Evolutionary conservation across 129 eudicot species (phyloP).

Genomic region (Pulicaria dysenterica): DNA sequence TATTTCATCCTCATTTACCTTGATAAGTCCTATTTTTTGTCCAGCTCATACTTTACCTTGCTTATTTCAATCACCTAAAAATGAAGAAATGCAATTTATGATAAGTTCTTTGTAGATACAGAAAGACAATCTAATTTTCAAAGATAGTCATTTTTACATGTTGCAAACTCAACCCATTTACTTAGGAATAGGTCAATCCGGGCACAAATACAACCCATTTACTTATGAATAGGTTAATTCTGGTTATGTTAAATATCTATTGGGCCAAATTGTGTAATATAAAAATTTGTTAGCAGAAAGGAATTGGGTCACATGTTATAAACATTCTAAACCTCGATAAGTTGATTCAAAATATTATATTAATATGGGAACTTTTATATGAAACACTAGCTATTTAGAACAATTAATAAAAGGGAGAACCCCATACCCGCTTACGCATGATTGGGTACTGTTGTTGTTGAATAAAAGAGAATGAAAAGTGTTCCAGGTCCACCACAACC

Average conservation of each 20-base stretch:
- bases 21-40: slow-evolving; percentile 94
- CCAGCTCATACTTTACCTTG: slow-evolving; percentile 96
- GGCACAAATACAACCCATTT: no score
- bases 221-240: not conserved
- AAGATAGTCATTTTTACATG: not conserved
- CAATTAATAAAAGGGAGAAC: not conserved
- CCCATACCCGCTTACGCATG: no score
- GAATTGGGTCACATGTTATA: no score
- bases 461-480: no score
- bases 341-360: not conserved
- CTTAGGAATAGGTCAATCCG: not conserved
- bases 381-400: not conserved
- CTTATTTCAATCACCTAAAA: slow-evolving; percentile 96
- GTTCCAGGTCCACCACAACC: not conserved
- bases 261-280: no score
- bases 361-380: not conserved
- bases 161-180: slow-evolving; percentile 1
- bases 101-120: slow-evolving; percentile 6
- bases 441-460: no score
- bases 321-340: not conserved
- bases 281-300: no score
- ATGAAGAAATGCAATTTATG: slow-evolving; percentile 15
- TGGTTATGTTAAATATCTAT: not conserved
- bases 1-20: slow-evolving; percentile 52
- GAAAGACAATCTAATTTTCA: not conserved